Conservation (phyloP, 2,329 filamentous ascomycete genomes). For the Arthroderma sp. region DNA sequence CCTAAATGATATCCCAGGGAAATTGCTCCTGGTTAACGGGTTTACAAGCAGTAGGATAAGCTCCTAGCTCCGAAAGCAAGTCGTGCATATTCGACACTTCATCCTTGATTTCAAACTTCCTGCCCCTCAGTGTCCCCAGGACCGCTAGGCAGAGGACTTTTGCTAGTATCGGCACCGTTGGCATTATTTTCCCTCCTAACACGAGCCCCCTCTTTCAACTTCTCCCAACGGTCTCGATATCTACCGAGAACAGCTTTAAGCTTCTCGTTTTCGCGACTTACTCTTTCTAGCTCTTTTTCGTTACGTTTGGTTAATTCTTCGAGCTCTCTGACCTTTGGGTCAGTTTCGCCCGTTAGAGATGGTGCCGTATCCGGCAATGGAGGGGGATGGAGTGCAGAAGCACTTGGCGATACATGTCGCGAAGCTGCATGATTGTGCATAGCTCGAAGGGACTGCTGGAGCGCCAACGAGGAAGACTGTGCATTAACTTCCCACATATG, state of each 20-base stretch:
- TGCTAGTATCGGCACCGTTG: conserved; percentile 3
- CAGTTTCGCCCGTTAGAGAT: background rate
- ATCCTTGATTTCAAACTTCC: too few species aligned
- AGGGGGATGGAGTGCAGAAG: conserved; percentile 14
- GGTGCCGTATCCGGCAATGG: background rate
- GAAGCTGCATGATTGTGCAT: conserved; percentile 29
- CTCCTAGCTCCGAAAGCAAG: too few species aligned
- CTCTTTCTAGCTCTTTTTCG: conserved; percentile 48
- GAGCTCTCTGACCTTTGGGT: conserved; percentile 45
- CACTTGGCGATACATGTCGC: conserved; percentile 17
- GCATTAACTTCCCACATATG: conserved; percentile 87
- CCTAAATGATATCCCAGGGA: too few species aligned
- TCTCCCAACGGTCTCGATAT: conserved; percentile 55
- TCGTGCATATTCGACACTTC: too few species aligned
- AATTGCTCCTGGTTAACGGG: too few species aligned
- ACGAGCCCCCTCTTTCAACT: conserved; percentile 51
- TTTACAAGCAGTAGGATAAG: too few species aligned
- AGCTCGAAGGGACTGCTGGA: conserved; percentile 63
- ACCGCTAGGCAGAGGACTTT: background rate
- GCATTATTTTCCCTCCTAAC: conserved; percentile 23
- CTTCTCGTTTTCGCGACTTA: conserved; percentile 50
- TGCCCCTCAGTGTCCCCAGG: too few species aligned
- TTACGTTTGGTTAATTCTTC: conserved; percentile 51
- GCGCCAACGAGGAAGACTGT: conserved; percentile 70
- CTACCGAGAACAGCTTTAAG: conserved; percentile 39